These are phyloP conservation scores for Scheffersomyces spartinae DNA, from an alignment of 805 yeast genomes.

Conservation along the genomic window DNA sequence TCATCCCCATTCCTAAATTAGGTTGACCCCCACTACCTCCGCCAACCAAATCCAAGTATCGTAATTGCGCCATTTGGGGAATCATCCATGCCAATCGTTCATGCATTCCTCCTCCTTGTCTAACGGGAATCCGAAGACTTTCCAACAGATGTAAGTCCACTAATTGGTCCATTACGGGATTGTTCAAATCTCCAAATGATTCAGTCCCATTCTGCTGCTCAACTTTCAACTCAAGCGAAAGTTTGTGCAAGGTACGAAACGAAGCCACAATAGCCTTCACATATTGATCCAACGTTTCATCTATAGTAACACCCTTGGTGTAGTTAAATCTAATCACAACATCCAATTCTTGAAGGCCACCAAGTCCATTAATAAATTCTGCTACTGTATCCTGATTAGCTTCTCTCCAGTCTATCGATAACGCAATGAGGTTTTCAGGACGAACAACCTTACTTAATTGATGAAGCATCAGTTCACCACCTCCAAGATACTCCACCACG, in stretches of 20 bases:
- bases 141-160: conserved; percentile 9
- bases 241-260: conserved; percentile 12
- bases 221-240: conserved; percentile 29
- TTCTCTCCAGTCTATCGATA: conserved; percentile 31
- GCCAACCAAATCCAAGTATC: conserved; percentile 35
- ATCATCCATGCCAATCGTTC: conserved; percentile 16
- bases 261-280: conserved; percentile 4
- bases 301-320: conserved; percentile 8
- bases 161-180: conserved; percentile 12
- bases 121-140: conserved; percentile 21
- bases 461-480: no score
- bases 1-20: conserved; percentile 40
- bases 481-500: no score
- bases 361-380: conserved; percentile 14
- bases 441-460: no score
- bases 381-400: conserved; percentile 29
- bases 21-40: conserved; percentile 42
- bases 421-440: no score
- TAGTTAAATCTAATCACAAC: conserved; percentile 29
- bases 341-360: conserved; percentile 22
- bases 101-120: conserved; percentile 27
- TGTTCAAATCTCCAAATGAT: conserved; percentile 17
- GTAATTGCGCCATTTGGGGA: conserved; percentile 11
- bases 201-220: no score
- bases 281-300: conserved; percentile 8